Evolutionary conservation across 441 rosid genomes (phyloP), one percentile per base, ranked within the genome.

Genomic region (Populus hybrid): DNA sequence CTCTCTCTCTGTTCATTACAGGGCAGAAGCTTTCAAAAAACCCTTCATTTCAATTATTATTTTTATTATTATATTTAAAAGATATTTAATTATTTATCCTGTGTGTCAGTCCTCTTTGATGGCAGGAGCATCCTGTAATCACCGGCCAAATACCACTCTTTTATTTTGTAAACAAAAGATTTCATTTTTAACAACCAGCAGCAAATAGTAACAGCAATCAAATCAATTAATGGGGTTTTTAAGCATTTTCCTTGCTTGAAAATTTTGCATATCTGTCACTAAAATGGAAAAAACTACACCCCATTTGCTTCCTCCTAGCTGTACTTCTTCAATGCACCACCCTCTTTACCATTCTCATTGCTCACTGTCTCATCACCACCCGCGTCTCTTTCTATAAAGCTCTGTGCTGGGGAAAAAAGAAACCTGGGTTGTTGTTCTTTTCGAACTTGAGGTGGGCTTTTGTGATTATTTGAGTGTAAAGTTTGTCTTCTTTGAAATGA

Each of bases 361-460:
- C 24, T 31, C 59, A n/a, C 26, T 31, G 26, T 64, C 23, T 61
- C 29, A 0, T 50, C 56, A 50, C 76, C n/a, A 33, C 21, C 14
- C 1, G n/a, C 7, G 23, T 35, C 40, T 53, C 29, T 40, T 53
- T 72, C 68, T 21, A 65, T 50, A 53, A 12, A 35, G 40, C 29
- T 23, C 56, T 23, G 69, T 56, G 31, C 9, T 4, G 36, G 6
- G 2, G 8, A 14, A 42, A 65, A 69, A 59, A 33, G 24, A 61
- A 68, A 59, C 68, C 21, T 53, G 77, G 69, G 77, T 9, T 40
- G 4, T 64, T 69, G 36, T 38, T 33, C 40, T 61, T 61, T 0
- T 11, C 38, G n/a, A 38, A 71, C 26, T 64, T 77, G 21, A 26
- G 90, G 87, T 87, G 83, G 79, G 90, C 77, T 71, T 76, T 7